Conservation (phyloP, 2,329 filamentous ascomycete genomes). For the Penicillium sp. region DNA sequence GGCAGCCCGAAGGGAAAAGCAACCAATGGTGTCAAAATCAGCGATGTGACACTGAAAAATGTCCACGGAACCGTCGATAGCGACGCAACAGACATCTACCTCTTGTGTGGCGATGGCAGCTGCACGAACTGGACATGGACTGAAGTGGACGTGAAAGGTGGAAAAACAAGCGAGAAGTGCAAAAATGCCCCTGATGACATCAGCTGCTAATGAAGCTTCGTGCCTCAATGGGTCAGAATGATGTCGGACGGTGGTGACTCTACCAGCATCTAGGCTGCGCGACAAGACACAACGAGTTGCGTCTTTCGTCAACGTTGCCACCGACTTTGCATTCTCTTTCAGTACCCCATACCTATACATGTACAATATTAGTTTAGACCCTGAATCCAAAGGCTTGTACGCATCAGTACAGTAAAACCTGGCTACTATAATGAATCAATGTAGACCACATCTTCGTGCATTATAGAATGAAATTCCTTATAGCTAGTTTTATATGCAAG, state of each 20-base stretch:
- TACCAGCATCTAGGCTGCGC: conserved; percentile 26
- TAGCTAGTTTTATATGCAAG: too few relatives aligned
- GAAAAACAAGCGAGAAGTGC: conserved; percentile 43
- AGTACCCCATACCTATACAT: conserved; percentile 39
- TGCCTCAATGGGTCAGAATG: too few relatives aligned
- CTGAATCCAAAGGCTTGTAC: too few relatives aligned
- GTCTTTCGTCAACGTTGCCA: conserved; percentile 27
- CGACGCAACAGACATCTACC: conserved; percentile 43
- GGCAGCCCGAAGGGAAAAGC: conserved; percentile 39
- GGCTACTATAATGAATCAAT: too few relatives aligned
- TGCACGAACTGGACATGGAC: conserved; percentile 53
- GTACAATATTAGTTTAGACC: too few relatives aligned
- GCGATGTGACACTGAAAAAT: conserved; percentile 32
- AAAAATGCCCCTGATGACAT: conserved; percentile 36
- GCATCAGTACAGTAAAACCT: too few relatives aligned
- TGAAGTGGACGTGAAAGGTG: conserved; percentile 49
- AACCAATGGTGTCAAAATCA: conserved; percentile 35
- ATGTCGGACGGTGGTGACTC: too few relatives aligned
- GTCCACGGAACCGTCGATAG: conserved; percentile 30
- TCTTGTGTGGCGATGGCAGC: conserved; percentile 51
- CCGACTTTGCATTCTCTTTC: conserved; percentile 32
- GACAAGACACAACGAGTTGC: conserved; percentile 29
- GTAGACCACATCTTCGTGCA: too few relatives aligned
- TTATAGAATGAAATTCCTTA: too few relatives aligned
- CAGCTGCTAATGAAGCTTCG: conserved; percentile 44